Evolutionary conservation across 495 filamentous ascomycete genomes (phyloP).

Genomic region (Oidiodendron maius): DNA sequence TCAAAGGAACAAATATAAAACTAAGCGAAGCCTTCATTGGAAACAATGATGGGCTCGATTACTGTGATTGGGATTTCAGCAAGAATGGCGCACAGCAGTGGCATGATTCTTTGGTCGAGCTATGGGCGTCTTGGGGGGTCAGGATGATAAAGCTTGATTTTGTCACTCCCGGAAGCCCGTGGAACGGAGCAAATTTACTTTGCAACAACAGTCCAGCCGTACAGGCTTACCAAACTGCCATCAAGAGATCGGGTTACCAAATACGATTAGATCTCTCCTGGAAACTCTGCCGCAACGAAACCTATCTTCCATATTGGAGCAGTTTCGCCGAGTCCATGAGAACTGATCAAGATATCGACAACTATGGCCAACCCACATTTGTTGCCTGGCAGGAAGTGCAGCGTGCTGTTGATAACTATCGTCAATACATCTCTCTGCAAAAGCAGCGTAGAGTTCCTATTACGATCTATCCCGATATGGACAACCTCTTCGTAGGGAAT

Average conservation of each 20-base stretch:
- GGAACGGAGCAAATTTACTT: conserved; percentile 19
- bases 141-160: conserved; percentile 28
- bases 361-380: conserved; percentile 21
- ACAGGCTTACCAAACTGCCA: conserved; percentile 23
- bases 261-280: conserved; percentile 28
- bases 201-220: conserved; percentile 20
- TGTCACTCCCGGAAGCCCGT: conserved; percentile 24
- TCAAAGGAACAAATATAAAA: conserved; percentile 23
- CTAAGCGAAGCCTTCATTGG: conserved; percentile 22
- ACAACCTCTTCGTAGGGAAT: conserved; percentile 25
- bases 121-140: conserved; percentile 21
- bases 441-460: conserved; percentile 16
- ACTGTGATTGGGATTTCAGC: conserved; percentile 25
- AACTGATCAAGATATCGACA: conserved; percentile 26
- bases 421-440: conserved; percentile 23
- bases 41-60: conserved; percentile 16
- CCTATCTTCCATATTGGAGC: conserved; percentile 22
- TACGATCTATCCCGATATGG: conserved; percentile 28
- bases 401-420: conserved; percentile 27
- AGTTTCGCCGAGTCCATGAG: conserved; percentile 24
- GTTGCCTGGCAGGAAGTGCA: conserved; percentile 23
- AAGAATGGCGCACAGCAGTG: conserved; percentile 24
- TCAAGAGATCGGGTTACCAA: conserved; percentile 19
- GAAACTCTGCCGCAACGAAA: conserved; percentile 25
- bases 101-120: conserved; percentile 26